Base-by-base conservation (phyloP, 169 alveolate genomes). In the Plasmodium falciparum region DNA sequence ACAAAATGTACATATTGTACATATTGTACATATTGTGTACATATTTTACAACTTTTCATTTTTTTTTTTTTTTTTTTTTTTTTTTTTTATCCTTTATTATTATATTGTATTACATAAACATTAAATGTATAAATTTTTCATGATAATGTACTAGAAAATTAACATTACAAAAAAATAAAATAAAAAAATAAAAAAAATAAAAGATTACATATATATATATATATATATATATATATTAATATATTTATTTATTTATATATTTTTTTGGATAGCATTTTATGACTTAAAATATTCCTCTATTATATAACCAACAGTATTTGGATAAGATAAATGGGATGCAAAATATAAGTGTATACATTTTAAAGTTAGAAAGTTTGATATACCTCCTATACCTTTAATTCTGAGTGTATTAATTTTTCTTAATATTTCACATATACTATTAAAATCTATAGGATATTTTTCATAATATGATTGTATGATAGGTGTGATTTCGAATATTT, bases 291-390 rank as follows among this genome's bases (percentile, higher is more conserved):
- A 49, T 20, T 83, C 91, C 33, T 83, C 91, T 12, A 83, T 33
- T n/a, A 83, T 71, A 70, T 83, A 71, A 0, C 91, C 91, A 58
- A 83, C 50, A 5, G 91, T 83, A 15, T 83, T 83, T 0, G 91
- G 91, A 15, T 83, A 83, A 7, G 89, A 74, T 20, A 88, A 45
- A 88, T 88, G 88, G 12, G 88, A 94, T 22, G 95, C 95, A 43
- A 93, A 75, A 86, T 90, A 62, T 43, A 93, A 90, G 76, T 94
- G 96, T 61, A 94, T 90, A 75, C 96, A 94, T 69, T 94, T 94
- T 24, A 94, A 89, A 33, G 90, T 93, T 65, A 93, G 65, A 65
- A 92, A 93, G 61, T 92, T 92, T n/a, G 88, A 58, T 24, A 85
- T 89, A 1, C 96, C 96, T 4, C 95, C 95, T 22, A 94, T 91